A percentile compares a stretch with the other conserved stretches of the same genome.
Evolutionary conservation across 805 yeast genomes (phyloP).

Genomic region (Debaryomyces prosopidis): DNA sequence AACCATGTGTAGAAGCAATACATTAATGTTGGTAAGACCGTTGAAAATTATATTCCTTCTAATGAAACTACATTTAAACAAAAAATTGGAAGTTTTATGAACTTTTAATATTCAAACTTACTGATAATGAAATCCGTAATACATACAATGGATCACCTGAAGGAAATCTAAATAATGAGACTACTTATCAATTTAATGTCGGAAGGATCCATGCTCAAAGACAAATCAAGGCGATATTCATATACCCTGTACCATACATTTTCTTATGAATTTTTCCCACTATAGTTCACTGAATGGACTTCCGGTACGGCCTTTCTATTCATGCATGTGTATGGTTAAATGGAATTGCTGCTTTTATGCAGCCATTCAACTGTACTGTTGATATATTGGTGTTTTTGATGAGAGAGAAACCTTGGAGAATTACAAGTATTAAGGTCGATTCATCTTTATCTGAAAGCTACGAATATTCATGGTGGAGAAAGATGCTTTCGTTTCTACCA

Average conservation of each 20-base stretch:
- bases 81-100: neutral
- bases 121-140: neutral
- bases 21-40: neutral
- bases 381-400: constrained; percentile 3
- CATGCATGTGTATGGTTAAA: constrained; percentile 2
- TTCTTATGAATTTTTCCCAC: constrained; percentile 3
- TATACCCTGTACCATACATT: constrained; percentile 4
- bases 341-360: constrained; percentile 4
- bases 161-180: neutral
- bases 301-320: neutral
- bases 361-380: constrained; percentile 6
- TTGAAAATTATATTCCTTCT: too few relatives aligned
- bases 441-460: neutral
- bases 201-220: neutral
- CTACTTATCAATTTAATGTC: neutral
- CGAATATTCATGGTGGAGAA: neutral
- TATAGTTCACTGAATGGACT: constrained; percentile 2
- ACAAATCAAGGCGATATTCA: constrained; percentile 3
- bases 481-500: neutral
- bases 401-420: constrained; percentile 4
- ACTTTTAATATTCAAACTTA: neutral
- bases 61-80: neutral
- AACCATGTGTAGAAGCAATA: neutral
- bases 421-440: neutral
- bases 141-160: neutral